Evolutionary conservation across 2,329 filamentous ascomycete genomes (phyloP), one percentile per base, ranked within the genome.

Genomic region (Byssochlamys sp.): DNA sequence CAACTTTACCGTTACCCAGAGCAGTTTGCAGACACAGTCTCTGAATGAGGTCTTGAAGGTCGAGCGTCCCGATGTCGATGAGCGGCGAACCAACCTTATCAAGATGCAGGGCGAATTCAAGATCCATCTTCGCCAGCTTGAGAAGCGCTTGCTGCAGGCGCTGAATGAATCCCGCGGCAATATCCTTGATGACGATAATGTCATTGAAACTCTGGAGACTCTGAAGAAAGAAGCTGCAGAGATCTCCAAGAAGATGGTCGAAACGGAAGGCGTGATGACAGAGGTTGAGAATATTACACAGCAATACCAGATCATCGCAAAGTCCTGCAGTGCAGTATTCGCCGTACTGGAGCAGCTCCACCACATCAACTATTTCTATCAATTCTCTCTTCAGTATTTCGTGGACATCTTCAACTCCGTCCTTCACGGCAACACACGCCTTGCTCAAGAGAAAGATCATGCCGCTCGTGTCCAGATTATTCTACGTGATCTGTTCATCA

Each of bases 81-180:
- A 97, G 78, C 85, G 94, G 62, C 86, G 94, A 58, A 95, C 91
- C 35, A 97, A 99, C 72, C 85, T 99, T 63, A 95, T 97, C 81
- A 99, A 99, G 78, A 84, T 96, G 67, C 94, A 99, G 77, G 94
- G 94, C 68, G 95, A 99, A 75, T 99, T 99, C 82, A 96, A 95
- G 77, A 87, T 97, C n/a, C 92, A 96, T 75, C 84, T 99, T 50
- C 88, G 94, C 61, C 90, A 95, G 73, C 83, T 99, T 28, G 95
- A 99, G 79, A 96, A 96, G 77, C 87, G 89, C 58, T 81, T 99
- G 55, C 79, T 99, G 53, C 91, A 96, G 72, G 92, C 95, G 27
- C 85, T 99, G 69, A 99, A 99, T 69, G 92, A 96, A 74, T 97
- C 92, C 57, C 89, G 90, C 54, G 94, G 94, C 65, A 99, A 99